Percentiles rank a stretch among this genome's conserved stretches.
Conservation (phyloP, 1,284 basidiomycete species). For the Sporisorium iseilematis-ciliati region DNA sequence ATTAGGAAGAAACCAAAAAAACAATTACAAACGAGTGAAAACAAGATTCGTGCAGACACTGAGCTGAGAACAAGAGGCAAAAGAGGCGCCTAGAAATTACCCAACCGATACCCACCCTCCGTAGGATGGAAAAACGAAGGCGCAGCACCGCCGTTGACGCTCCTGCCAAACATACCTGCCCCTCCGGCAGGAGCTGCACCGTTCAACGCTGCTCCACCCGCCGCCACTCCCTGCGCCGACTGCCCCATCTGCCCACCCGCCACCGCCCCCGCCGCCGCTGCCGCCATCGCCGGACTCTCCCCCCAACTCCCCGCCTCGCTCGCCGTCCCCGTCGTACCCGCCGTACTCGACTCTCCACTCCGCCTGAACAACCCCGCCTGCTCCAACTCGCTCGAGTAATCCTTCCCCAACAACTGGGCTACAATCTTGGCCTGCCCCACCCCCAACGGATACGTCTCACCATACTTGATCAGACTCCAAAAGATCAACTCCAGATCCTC, state of each 20-base stretch:
- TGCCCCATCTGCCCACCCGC: slow-evolving; percentile 3
- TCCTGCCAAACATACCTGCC: slow-evolving; percentile 2
- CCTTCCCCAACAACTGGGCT: slow-evolving; percentile 51
- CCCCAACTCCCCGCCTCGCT: slow-evolving; percentile 30
- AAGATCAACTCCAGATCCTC: slow-evolving; percentile 54
- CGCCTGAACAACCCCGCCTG: slow-evolving; percentile 41
- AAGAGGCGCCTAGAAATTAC: slow-evolving; percentile 28
- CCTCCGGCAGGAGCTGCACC: slow-evolving; percentile 3
- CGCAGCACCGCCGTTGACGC: slow-evolving; percentile 9
- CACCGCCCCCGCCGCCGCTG: slow-evolving; percentile 4
- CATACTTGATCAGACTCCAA: slow-evolving; percentile 54
- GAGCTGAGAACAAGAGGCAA: too few species aligned
- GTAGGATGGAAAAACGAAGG: slow-evolving; percentile 27
- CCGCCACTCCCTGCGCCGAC: slow-evolving; percentile 3
- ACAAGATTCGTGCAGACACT: too few species aligned
- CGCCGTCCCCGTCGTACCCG: slow-evolving; percentile 15
- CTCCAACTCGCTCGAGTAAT: slow-evolving; percentile 41
- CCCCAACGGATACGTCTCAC: slow-evolving; percentile 47
- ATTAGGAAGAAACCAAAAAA: neutral
- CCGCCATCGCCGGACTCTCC: slow-evolving; percentile 20
- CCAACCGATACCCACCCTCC: slow-evolving; percentile 33
- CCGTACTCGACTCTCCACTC: slow-evolving; percentile 24
- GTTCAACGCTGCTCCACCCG: neutral
- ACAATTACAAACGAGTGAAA: slow-evolving; percentile 5
- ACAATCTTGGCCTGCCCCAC: slow-evolving; percentile 50